A percentile compares a stretch with the other conserved stretches of the same genome.
phyloP scores from a whole-genome alignment of 1,139 yeast genomes.

The Scheffersomyces insectosa region DNA sequence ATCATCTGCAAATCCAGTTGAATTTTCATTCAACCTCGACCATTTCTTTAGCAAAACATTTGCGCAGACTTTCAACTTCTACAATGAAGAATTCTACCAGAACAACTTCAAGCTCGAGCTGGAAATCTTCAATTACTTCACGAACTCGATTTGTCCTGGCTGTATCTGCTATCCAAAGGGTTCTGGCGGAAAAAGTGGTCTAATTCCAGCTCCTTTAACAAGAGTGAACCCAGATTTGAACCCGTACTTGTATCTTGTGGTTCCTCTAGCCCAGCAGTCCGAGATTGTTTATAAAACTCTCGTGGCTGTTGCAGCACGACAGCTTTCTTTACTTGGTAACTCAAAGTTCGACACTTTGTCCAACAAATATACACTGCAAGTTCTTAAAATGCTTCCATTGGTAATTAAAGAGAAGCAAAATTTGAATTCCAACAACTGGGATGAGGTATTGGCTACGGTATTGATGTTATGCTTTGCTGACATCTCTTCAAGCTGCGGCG shows the following conservation, averaged over 20 bases:
- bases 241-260: slow-evolving; percentile 35
- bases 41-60: slow-evolving; percentile 5
- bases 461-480: slow-evolving; percentile 38
- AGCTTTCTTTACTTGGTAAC: slow-evolving; percentile 27
- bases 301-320: slow-evolving; percentile 36
- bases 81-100: slow-evolving; percentile 6
- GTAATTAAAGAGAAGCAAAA: slow-evolving; percentile 23
- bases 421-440: slow-evolving; percentile 28
- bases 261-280: slow-evolving; percentile 32
- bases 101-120: slow-evolving; percentile 16
- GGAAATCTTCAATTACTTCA: slow-evolving; percentile 26
- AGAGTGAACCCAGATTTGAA: slow-evolving; percentile 22
- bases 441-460: slow-evolving; percentile 36
- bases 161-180: slow-evolving; percentile 30
- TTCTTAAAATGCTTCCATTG: slow-evolving; percentile 25
- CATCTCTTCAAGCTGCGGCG: slow-evolving; percentile 38
- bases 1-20: neutral
- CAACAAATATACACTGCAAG: slow-evolving; percentile 21
- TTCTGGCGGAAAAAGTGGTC: slow-evolving; percentile 1
- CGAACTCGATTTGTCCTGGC: slow-evolving; percentile 31
- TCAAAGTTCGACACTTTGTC: slow-evolving; percentile 24
- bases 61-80: slow-evolving; percentile 6
- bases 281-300: slow-evolving; percentile 29
- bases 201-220: slow-evolving; percentile 6
- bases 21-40: slow-evolving; percentile 1